Evolutionary conservation across 345 rosid genomes (phyloP), one percentile per base, ranked within the genome.

Genomic region (Eucalyptus guilfoylei): DNA sequence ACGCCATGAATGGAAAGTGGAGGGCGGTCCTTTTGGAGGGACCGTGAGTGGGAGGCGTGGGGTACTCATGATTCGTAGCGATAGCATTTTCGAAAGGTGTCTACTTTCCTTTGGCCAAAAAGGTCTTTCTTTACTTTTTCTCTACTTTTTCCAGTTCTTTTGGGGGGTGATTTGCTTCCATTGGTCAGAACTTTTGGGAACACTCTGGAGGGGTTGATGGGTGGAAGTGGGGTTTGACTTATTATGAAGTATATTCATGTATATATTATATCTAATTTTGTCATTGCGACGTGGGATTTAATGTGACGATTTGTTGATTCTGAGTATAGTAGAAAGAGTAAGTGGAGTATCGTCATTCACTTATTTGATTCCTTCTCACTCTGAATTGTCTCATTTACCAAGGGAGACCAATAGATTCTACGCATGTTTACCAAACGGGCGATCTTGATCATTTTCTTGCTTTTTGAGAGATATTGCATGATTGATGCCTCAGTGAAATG

Each of bases 351-450:
- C 1, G 69, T 12, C 14, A 72, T 19, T 72, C 14, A 10, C 80
- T 32, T 4, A 67, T 32, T 32, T 37, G 34, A 19, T 67, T 8
- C 11, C 26, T 72, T 21, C 21, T 8, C 81, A 17, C 26, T 72
- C 34, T 37, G 81, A 72, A 72, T 17, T 19, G 28, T 14, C 28
- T 17, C 45, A 37, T 72, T 19, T 14, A 37, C 8, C 40, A 14
- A 0, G 76, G 11, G 10, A 14, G 76, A n/a, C 21, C 19, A n/a
- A 64, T 64, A n/a, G 2, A n/a, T 14, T n/a, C 9, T 15, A 64
- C 6, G 0, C 32, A 14, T 4, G 2, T n/a, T 64, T 64, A 7
- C 2, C 81, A 19, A 72, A 19, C 5, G 14, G 44, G 28, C 8
- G 2, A 37, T 37, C 45, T 72, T 72, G 45, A 72, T 37, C 4